Base-by-base conservation (phyloP, 2,329 filamentous ascomycete species). In the Diaporthe eres region DNA sequence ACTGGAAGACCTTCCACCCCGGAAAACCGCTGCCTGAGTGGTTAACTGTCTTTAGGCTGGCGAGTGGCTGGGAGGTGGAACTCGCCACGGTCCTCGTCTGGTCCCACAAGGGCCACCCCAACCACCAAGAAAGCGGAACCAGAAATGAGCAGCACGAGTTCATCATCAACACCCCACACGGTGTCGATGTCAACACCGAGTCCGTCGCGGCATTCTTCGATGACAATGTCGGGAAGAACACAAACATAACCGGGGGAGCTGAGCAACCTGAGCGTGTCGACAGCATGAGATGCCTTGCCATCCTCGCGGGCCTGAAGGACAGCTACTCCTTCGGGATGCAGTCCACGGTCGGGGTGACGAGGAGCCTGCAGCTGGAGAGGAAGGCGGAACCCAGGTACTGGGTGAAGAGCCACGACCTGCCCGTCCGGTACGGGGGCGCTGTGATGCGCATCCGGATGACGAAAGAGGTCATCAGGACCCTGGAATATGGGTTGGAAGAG, bases 281-380 rank as follows among this genome's bases (percentile, higher is more conserved):
- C 15, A 28, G 49, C 6, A 22, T 77, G 12, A 9, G 25, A 3
- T 57, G 75, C 28, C 55, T 77, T 3, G 76, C 78, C 8, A 76
- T 79, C 31, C 57, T 79, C 37, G 76, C 77, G 19, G 51, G 72
- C 31, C 67, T 76, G 39, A 78, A 79, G 53, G 72, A 80, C 19
- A 74, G 39, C 28, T 77, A 58, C 4, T 4, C 47, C 9, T 47
- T 39, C 19, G 67, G 72, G 0, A 42, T 47, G 51, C 47, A 25
- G 15, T 31, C 42, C 0, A 74, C 70, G 1, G 5, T 51, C 9
- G 77, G 78, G 7, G 61, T 75, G 7, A 31, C 17, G 9, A 63
- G 42, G 12, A 73, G 76, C 17, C 55, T 78, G 39, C 65, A 70
- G 51, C n/a, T 78, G n/a, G 72, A 77, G 31, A 17, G 75, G 22